Percentiles rank a stretch among this genome's conserved stretches.
These are phyloP conservation scores for Wickerhamomyces alni DNA, from an alignment of 805 yeast genomes.

Conservation along the genomic window DNA sequence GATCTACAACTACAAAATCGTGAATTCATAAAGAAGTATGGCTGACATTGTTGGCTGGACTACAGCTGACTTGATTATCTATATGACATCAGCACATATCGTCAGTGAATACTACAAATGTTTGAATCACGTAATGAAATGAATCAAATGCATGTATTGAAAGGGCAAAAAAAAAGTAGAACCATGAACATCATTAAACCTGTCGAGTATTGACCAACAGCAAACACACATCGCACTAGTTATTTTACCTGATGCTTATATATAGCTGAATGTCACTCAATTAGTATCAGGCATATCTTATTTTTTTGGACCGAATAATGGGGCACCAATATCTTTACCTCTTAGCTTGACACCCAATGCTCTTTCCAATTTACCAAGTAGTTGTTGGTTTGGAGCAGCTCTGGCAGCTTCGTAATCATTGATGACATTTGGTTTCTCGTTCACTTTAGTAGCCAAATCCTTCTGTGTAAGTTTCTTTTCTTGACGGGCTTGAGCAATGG, in stretches of 20 bases:
- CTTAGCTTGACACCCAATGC: conserved; percentile 91
- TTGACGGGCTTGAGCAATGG: conserved; percentile 78
- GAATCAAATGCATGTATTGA: too few species aligned
- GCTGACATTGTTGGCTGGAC: too few species aligned
- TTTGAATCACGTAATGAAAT: too few species aligned
- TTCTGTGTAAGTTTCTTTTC: conserved; percentile 90
- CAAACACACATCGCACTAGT: too few species aligned
- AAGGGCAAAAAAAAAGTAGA: too few species aligned
- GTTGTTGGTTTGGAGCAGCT: conserved; percentile 94
- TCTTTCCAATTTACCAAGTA: conserved; percentile 87
- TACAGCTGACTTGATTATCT: too few species aligned
- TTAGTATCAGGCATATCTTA: conserved; percentile 5
- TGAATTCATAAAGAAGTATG: too few species aligned
- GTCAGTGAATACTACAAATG: neutral
- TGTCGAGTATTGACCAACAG: too few species aligned
- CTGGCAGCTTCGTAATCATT: conserved; percentile 97
- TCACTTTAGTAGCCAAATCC: conserved; percentile 91
- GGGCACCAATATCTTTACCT: conserved; percentile 93
- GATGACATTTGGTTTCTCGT: conserved; percentile 92
- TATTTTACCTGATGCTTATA: too few species aligned
- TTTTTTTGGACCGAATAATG: conserved; percentile 49
- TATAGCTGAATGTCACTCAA: too few species aligned
- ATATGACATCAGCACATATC: too few species aligned
- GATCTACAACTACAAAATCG: neutral
- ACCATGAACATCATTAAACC: too few species aligned